Base-by-base conservation (phyloP, 225 moss, liverwort and hornwort genomes). In the Anthoceros angustus region DNA sequence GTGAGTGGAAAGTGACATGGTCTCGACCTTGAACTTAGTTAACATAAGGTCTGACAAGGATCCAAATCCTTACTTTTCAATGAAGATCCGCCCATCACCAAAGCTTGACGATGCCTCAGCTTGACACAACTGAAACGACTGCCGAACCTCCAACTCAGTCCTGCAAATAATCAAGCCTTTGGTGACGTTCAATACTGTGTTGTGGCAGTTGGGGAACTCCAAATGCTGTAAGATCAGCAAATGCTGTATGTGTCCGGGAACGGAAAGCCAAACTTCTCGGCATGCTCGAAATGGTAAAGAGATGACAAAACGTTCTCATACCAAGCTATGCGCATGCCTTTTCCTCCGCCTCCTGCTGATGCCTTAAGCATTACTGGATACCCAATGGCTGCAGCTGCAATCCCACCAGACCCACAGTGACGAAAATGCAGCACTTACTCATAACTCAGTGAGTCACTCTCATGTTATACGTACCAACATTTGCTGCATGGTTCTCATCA, bases 351-450 rank as follows among this genome's bases (percentile, higher is more conserved):
- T 42, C 78, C 78, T 63, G 78, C 78, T 69, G 78, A 71, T 26
- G 78, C 78, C 55, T 78, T 78, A 42, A 78, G 71, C 78, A 78
- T 78, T 8, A 78, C 78, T 48, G 78, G 78, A 48, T 74, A 78
- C 9, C 78, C 78, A 62, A 78, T 71, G 23, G 71, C 70, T 38
- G 46, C 69, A 8, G 78, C 78, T 78, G 74, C 10, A n/a, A 24
- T 63, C 32, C 20, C 11, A 12, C 62, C 10, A 4, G 10, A 63
- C 21, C 25, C 21, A 10, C 15, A 11, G 2, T 63, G 11, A 15
- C 16, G 40, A 6, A 24, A 39, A 7, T 64, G 23, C 64, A 38
- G 16, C 38, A 38, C 64, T 23, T 38, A 15, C 7, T 20, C 20
- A 24, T 10, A n/a, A 38, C 10, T 38, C 10, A 64, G 39, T 25